These are phyloP conservation scores for Euphrasia arctica DNA, from an alignment of 305 asterid genomes.

Conservation along the genomic window DNA sequence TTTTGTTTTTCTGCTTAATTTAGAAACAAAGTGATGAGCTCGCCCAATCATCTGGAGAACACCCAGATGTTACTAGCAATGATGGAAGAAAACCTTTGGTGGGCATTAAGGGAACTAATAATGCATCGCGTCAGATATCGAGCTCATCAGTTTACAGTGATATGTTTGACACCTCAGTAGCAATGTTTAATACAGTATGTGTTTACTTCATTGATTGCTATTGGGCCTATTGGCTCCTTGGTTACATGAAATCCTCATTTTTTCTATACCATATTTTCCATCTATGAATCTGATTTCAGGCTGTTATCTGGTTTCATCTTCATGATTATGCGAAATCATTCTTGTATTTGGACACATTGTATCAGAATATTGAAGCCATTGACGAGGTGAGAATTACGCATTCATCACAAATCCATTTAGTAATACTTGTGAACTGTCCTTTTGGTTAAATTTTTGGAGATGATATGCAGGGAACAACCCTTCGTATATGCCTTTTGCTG, in stretches of 20 bases:
- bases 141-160: constrained; percentile 20
- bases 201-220: constrained; percentile 16
- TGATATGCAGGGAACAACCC: constrained; percentile 78
- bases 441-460: constrained; percentile 25
- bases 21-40: constrained; percentile 72
- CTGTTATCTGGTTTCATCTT: constrained; percentile 87
- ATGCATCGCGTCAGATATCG: constrained; percentile 27
- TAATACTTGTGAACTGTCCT: constrained; percentile 22
- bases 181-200: constrained; percentile 65
- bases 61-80: constrained; percentile 44
- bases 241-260: constrained; percentile 20
- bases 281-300: constrained; percentile 51
- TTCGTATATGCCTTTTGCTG: constrained; percentile 82
- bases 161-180: constrained; percentile 52
- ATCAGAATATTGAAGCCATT: constrained; percentile 81
- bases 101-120: constrained; percentile 37
- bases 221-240: constrained; percentile 5
- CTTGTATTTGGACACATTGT: constrained; percentile 72
- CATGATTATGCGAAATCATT: constrained; percentile 82
- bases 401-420: constrained; percentile 11
- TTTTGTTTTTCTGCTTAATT: constrained; percentile 20
- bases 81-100: constrained; percentile 41
- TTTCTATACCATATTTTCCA: constrained; percentile 21
- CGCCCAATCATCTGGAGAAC: constrained; percentile 56
- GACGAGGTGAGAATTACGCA: constrained; percentile 63